These are phyloP conservation scores for Salvia rosmarinus DNA, from an alignment of 257 asterid genomes.

Conservation along the genomic window DNA sequence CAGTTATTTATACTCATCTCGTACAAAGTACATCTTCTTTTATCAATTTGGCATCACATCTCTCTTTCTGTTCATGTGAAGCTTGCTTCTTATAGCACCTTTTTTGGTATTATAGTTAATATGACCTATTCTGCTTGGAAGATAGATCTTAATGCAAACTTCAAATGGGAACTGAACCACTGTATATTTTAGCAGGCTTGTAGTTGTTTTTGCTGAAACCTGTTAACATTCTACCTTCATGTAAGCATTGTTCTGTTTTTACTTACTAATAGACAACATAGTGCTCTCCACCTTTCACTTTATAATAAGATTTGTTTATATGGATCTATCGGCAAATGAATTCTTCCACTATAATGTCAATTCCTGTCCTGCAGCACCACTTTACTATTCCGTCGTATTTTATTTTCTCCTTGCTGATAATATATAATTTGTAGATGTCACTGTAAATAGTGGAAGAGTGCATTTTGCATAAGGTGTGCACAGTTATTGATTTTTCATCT, in stretches of 20 bases:
- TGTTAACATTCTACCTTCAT: constrained; percentile 24
- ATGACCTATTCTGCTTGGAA: constrained; percentile 25
- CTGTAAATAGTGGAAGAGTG: constrained; percentile 27
- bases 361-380: constrained; percentile 47
- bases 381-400: constrained; percentile 8
- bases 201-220: constrained; percentile 10
- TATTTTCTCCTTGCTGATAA: constrained; percentile 8
- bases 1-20: constrained; percentile 47
- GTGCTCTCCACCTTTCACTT: constrained; percentile 59
- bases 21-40: constrained; percentile 27
- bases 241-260: constrained; percentile 27
- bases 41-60: constrained; percentile 31
- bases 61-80: constrained; percentile 31
- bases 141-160: constrained; percentile 34
- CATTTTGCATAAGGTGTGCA: constrained; percentile 17
- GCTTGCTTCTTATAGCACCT: constrained; percentile 16
- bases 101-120: constrained; percentile 10
- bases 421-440: constrained; percentile 10
- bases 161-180: constrained; percentile 14
- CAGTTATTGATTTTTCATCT: constrained; percentile 13
- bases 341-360: constrained; percentile 55
- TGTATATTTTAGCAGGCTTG: neutral
- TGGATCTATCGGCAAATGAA: constrained; percentile 47
- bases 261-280: constrained; percentile 42
- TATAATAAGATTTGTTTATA: constrained; percentile 45